A percentile compares a stretch with the other conserved stretches of the same genome.
These are phyloP conservation scores for Dalbergia oliveri DNA, from an alignment of 306 rosid genomes.

Conservation along the genomic window DNA sequence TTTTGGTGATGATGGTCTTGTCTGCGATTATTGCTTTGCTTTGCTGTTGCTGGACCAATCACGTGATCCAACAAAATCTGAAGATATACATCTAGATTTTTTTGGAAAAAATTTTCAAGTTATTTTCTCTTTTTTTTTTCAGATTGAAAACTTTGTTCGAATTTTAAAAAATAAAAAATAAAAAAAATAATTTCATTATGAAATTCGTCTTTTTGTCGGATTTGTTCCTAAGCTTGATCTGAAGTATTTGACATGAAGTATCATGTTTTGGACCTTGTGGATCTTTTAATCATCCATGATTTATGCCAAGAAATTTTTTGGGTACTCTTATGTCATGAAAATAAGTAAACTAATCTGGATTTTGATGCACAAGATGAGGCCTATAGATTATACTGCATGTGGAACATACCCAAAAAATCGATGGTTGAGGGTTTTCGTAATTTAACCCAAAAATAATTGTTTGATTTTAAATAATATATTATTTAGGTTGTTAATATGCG, in stretches of 20 bases:
- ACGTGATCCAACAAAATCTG: constrained; percentile 3
- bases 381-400: no score
- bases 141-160: not conserved
- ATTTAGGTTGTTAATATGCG: not conserved
- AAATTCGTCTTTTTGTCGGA: not conserved
- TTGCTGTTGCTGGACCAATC: constrained; percentile 9
- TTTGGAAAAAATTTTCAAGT: no score
- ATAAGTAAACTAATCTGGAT: no score
- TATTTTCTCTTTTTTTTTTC: not conserved
- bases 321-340: no score
- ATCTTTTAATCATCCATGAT: not conserved
- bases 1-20: no score
- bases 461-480: not conserved
- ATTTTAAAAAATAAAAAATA: no score
- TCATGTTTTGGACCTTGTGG: not conserved
- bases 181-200: not conserved
- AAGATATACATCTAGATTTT: no score
- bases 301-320: no score
- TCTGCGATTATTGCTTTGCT: not conserved
- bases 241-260: not conserved
- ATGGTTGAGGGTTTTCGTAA: no score
- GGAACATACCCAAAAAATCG: no score
- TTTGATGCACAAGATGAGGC: no score
- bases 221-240: not conserved
- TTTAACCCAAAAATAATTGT: not conserved